These are phyloP conservation scores for Komagataella pastoris DNA, from an alignment of 805 yeast species.

Conservation along the genomic window DNA sequence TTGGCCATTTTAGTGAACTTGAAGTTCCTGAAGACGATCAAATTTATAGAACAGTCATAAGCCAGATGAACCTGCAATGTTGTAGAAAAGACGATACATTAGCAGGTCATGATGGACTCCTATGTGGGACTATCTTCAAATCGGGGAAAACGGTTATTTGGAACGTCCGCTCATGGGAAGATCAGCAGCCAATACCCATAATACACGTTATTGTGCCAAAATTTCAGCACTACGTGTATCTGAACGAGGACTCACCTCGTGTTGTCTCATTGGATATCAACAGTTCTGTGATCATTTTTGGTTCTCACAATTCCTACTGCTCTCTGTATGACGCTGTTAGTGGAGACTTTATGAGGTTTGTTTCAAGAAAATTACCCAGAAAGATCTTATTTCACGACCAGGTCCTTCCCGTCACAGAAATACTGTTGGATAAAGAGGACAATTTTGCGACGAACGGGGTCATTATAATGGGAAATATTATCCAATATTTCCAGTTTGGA, in stretches of 20 bases:
- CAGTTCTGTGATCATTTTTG: constrained; percentile 19
- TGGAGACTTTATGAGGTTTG: constrained; percentile 24
- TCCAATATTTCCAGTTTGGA: constrained; percentile 36
- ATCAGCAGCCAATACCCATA: constrained; percentile 2
- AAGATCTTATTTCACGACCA: constrained; percentile 12
- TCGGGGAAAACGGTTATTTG: constrained; percentile 27
- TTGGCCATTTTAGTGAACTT: constrained; percentile 3
- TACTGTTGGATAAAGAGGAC: constrained; percentile 14
- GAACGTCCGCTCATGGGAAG: constrained; percentile 20
- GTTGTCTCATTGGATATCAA: constrained; percentile 14
- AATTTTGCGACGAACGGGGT: constrained; percentile 21
- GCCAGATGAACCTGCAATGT: constrained; percentile 8
- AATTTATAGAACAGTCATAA: constrained; percentile 12
- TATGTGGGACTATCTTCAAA: constrained; percentile 22
- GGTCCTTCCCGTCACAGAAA: constrained; percentile 13
- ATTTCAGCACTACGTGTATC: constrained; percentile 5
- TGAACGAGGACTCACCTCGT: constrained; percentile 13
- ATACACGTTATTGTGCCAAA: constrained; percentile 1
- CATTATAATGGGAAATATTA: constrained; percentile 23
- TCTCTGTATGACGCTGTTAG: constrained; percentile 27
- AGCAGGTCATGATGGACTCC: constrained; percentile 27
- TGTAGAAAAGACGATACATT: constrained; percentile 9
- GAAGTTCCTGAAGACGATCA: not conserved
- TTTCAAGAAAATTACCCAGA: constrained; percentile 18
- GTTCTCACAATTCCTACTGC: constrained; percentile 28